These are phyloP conservation scores for Prunus yedoensis DNA, from an alignment of 331 rosid genomes.

Conservation along the genomic window DNA sequence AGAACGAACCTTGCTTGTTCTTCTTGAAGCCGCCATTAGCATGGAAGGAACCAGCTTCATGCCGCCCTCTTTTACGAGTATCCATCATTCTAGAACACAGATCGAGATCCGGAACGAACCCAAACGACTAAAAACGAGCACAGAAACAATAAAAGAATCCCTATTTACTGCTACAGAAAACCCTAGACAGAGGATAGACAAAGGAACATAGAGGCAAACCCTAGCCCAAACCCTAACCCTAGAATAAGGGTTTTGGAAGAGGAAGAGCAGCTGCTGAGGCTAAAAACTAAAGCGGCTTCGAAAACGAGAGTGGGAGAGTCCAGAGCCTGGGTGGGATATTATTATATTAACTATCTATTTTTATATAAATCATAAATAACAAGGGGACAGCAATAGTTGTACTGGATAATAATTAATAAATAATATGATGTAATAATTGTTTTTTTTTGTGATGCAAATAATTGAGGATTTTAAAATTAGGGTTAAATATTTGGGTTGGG, in stretches of 20 bases:
- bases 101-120: slow-evolving; percentile 50
- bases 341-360: not conserved
- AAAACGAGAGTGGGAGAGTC: slow-evolving; percentile 14
- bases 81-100: slow-evolving; percentile 51
- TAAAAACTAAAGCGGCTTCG: slow-evolving; percentile 4
- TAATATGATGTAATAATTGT: not conserved
- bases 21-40: slow-evolving; percentile 75
- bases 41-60: slow-evolving; percentile 42
- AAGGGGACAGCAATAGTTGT: not conserved
- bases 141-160: not conserved
- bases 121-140: slow-evolving; percentile 4
- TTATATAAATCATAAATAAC: not conserved
- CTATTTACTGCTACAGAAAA: not conserved
- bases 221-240: slow-evolving; percentile 49
- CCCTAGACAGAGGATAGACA: slow-evolving; percentile 6
- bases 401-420: not conserved
- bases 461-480: slow-evolving; percentile 4
- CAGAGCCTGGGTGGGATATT: slow-evolving; percentile 16
- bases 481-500: not conserved
- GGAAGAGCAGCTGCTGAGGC: not conserved
- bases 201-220: slow-evolving; percentile 26
- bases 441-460: not conserved
- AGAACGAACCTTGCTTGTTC: slow-evolving; percentile 68
- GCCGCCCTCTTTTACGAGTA: slow-evolving; percentile 80
- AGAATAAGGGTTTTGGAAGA: slow-evolving; percentile 32